Base-by-base conservation (phyloP, 352 stramenopile genomes). In the Phytophthora syringae region DNA sequence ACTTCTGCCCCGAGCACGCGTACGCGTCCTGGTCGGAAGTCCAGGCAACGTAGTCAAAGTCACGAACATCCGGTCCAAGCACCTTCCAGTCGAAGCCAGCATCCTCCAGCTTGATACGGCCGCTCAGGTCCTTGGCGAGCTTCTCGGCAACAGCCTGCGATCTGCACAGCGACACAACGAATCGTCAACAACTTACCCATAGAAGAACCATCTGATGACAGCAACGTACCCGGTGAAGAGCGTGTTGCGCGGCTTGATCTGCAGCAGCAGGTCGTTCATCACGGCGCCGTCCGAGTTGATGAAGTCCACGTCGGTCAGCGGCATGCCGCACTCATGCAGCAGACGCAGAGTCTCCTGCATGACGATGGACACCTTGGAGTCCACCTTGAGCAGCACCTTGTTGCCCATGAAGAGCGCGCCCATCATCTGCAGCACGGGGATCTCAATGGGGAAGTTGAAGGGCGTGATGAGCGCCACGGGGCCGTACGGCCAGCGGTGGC, bases 31-130 rank as follows among this genome's bases (percentile, higher is more conserved):
- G 55, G 77, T 99, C 97, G 51, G 90, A 99, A 66, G 97, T 96
- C 93, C 94, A 99, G 11, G 96, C 95, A 13, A 99, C 97, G 71
- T 99, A 99, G 61, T 99, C 95, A n/a, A 98, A 90, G 79, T 99
- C 89, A 51, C 73, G 50, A 9, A 99, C 96, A 70, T 99, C 97
- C 1, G 97, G 97, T 28, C 97, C 97, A 32, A 99, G 80, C 40
- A 93, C 88, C 76, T 99, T 99, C 97, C 97, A 99, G 83, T 99
- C 97, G 70, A 99, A 99, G 20, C 97, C 97, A 43, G 97, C 97
- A 77, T 99, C 97, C 74, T 99, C 97, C 18, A 99, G 84, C 80
- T 98, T 98, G 51, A 98, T 95, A 18, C 84, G 84, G 28, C 94
- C 93, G 44, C 91, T 85, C 15, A 98, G 92, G 52, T 97, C 94